phyloP scores from a whole-genome alignment of 257 asterid genomes.

The Verbascum thapsus region DNA sequence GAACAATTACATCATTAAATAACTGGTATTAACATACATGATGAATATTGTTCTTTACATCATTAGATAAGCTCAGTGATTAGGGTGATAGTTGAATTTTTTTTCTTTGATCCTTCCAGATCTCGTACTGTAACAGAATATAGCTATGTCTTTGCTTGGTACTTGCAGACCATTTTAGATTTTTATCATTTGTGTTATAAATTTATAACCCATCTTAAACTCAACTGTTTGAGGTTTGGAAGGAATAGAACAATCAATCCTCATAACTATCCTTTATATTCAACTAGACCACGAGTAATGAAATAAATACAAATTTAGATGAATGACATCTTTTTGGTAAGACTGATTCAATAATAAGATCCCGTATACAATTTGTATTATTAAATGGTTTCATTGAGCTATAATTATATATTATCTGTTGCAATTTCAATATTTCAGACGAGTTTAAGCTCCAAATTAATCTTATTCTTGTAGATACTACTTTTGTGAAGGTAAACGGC shows the following conservation, averaged over 20 bases:
- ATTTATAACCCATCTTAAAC: slow-evolving; percentile 11
- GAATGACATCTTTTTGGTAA: slow-evolving; percentile 20
- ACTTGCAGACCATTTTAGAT: slow-evolving; percentile 11
- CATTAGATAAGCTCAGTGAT: slow-evolving; percentile 21
- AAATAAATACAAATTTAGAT: slow-evolving; percentile 1
- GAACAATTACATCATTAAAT: neutral
- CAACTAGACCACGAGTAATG: slow-evolving; percentile 12
- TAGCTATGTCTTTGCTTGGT: slow-evolving; percentile 5
- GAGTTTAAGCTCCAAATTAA: slow-evolving; percentile 28
- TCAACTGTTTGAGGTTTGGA: neutral
- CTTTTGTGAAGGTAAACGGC: slow-evolving; percentile 79
- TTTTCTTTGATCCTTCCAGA: no score
- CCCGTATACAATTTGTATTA: neutral
- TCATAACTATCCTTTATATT: neutral
- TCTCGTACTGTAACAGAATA: slow-evolving; percentile 5
- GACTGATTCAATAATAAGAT: neutral
- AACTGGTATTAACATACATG: neutral
- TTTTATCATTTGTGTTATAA: slow-evolving; percentile 7
- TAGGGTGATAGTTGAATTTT: slow-evolving; percentile 4
- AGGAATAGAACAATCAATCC: neutral
- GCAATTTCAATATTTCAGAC: slow-evolving; percentile 14
- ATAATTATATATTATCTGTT: slow-evolving; percentile 2
- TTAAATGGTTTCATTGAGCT: slow-evolving; percentile 17
- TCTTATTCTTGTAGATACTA: slow-evolving; percentile 49
- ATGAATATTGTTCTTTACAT: neutral